A percentile compares a stretch with the other conserved stretches of the same genome.
Evolutionary conservation across 805 yeast genomes (phyloP).

Genomic region (Zygoascus ofunaensis): DNA sequence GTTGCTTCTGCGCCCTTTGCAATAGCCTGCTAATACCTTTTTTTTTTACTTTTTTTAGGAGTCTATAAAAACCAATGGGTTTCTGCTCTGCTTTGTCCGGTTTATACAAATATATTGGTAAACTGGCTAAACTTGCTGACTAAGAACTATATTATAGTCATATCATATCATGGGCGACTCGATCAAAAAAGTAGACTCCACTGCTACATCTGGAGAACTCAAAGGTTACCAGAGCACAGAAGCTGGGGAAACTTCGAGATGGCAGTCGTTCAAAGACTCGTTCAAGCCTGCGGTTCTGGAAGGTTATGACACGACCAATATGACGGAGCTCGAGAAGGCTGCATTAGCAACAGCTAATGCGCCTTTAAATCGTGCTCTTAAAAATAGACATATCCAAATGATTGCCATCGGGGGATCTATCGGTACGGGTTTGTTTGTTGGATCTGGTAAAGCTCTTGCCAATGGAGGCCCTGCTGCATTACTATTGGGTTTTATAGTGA

Average conservation of each 20-base stretch:
- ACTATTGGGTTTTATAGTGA: conserved; percentile 48
- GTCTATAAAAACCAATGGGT: too few relatives aligned
- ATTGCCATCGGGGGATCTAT: conserved; percentile 76
- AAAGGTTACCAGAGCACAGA: conserved; percentile 5
- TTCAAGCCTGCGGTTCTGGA: conserved; percentile 35
- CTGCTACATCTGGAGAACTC: not conserved
- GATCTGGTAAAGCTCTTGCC: conserved; percentile 47
- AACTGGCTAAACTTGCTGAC: too few relatives aligned
- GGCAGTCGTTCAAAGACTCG: conserved; percentile 34
- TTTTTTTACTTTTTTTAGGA: too few relatives aligned
- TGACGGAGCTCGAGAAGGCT: conserved; percentile 31
- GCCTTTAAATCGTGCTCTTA: conserved; percentile 41
- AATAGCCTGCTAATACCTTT: too few relatives aligned
- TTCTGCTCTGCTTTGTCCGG: too few relatives aligned
- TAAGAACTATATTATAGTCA: too few relatives aligned
- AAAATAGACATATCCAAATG: conserved; percentile 38
- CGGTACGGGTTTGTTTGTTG: conserved; percentile 65
- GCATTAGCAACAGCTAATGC: conserved; percentile 22
- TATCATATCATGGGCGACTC: not conserved
- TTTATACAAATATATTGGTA: too few relatives aligned
- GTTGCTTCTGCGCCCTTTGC: too few relatives aligned
- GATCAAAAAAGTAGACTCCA: not conserved
- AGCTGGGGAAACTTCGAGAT: conserved; percentile 8
- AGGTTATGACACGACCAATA: conserved; percentile 21
- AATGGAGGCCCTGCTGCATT: conserved; percentile 58